These are phyloP conservation scores for Cenchrus purpureus DNA, from an alignment of 176 grass and related monocot species.

Conservation along the genomic window DNA sequence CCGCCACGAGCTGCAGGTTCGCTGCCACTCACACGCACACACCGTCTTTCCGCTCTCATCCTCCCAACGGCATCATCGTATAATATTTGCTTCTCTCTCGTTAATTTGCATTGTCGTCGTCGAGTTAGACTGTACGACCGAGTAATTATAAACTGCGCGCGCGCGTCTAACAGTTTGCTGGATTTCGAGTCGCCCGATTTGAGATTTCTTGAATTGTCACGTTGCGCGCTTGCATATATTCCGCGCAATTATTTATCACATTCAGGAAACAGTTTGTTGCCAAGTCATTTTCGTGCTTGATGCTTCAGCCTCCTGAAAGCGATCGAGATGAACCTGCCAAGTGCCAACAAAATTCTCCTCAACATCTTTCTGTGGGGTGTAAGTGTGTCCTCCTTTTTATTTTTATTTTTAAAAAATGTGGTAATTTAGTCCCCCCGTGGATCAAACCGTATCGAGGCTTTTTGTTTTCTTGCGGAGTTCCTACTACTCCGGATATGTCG, in stretches of 20 bases:
- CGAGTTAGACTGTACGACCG: too few relatives aligned
- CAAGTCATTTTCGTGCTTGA: conserved; percentile 8
- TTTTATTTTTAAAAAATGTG: not conserved
- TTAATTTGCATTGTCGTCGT: not conserved
- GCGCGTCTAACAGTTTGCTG: not conserved
- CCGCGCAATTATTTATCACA: not conserved
- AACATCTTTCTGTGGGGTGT: not conserved
- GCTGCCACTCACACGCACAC: not conserved
- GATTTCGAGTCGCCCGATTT: not conserved
- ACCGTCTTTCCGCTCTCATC: not conserved
- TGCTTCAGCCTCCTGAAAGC: not conserved
- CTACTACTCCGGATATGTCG: too few relatives aligned
- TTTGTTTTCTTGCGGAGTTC: too few relatives aligned
- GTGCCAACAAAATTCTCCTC: not conserved
- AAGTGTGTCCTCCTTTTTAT: not conserved
- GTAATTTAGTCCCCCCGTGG: not conserved
- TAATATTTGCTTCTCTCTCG: not conserved
- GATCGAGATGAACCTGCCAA: not conserved
- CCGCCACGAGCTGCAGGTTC: conserved; percentile 63
- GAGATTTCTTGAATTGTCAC: not conserved
- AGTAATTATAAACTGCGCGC: not conserved
- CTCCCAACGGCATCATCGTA: not conserved
- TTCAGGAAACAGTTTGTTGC: not conserved
- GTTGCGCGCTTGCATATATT: not conserved
- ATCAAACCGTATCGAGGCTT: too few relatives aligned